Evolutionary conservation across 768 basidiomycete genomes (phyloP), one percentile per base, ranked within the genome.

Genomic region (Cystobasidium ongulense): DNA sequence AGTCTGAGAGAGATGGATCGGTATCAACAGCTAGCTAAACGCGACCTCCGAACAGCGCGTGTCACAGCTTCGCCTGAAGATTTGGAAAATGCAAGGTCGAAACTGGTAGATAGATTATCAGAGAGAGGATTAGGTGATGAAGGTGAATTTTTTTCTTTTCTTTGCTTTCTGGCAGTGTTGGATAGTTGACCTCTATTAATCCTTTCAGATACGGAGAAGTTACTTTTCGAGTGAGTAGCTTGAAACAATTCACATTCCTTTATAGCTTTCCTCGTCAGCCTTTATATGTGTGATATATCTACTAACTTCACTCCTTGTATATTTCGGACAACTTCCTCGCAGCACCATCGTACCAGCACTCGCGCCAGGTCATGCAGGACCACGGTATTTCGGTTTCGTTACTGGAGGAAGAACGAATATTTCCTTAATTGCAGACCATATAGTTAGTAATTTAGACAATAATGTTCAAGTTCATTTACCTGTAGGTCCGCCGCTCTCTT

Each of bases 341-440:
- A 71, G 68, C 29, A 76, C 77, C 15, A 71, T 84, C 21, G 63
- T 79, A 0, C 80, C 80, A 0, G 82, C 81, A 0, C 76, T 83
- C 2, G 75, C 81, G 0, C 78, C 77, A 17, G 83, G 81, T 15
- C 83, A 84, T 63, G 80, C 81, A 17, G 83, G 83, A 0, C 82
- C 82, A 0, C 71, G 78, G 33, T 81, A 76, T 63, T 80, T 74
- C 29, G 75, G 75, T 0, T 76, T 78, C 41, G 73, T 77, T 7
- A 76, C 68, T 29, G 71, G 71, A 7, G 38, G 83, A 82, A 1
- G 81, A 2, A 79, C 80, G 0, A 80, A 80, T 1, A 80, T 80
- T 0, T 79, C 82, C 1, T 80, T 81, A 74, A 74, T 83, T 1
- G 83, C 82, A 1, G 83, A 84, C 66, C 78, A 81, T n/a, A 76